These are phyloP conservation scores for Suaeda aralocaspica DNA, from an alignment of 148 eudicot genomes.

Conservation along the genomic window DNA sequence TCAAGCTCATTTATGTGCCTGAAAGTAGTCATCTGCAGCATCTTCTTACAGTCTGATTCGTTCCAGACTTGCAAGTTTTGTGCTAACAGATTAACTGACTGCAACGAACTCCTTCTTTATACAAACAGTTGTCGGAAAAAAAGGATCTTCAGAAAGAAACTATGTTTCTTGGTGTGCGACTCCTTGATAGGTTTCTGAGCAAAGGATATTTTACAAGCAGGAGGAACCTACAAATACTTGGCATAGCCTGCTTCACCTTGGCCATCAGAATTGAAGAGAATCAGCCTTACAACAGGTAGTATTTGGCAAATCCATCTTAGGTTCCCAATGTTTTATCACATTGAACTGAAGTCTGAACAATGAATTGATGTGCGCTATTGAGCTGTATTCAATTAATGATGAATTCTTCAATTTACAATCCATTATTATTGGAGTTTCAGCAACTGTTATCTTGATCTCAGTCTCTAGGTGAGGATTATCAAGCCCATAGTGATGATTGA, in stretches of 20 bases:
- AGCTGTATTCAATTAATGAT: not conserved
- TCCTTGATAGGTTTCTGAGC: slow-evolving; percentile 76
- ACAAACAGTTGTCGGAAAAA: slow-evolving; percentile 54
- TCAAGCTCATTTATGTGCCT: not conserved
- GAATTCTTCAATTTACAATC: not conserved
- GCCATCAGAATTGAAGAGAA: slow-evolving; percentile 95
- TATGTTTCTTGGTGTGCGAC: slow-evolving; percentile 67
- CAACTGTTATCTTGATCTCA: not conserved
- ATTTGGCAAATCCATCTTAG: not conserved
- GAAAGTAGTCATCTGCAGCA: not conserved
- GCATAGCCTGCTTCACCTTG: slow-evolving; percentile 85
- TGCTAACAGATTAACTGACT: not conserved
- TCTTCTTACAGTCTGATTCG: not conserved
- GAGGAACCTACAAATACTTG: slow-evolving; percentile 73
- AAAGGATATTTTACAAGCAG: slow-evolving; percentile 70
- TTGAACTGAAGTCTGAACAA: too few relatives aligned
- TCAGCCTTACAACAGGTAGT: slow-evolving; percentile 83
- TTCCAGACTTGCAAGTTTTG: not conserved
- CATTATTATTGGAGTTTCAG: not conserved
- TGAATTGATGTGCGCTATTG: not conserved
- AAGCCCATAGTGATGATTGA: not conserved
- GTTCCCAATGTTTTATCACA: not conserved
- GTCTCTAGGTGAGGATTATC: not conserved
- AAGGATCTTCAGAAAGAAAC: slow-evolving; percentile 75
- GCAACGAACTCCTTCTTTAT: not conserved